These are phyloP conservation scores for Salisapilia sapeloensis DNA, from an alignment of 352 stramenopile species.

Conservation along the genomic window DNA sequence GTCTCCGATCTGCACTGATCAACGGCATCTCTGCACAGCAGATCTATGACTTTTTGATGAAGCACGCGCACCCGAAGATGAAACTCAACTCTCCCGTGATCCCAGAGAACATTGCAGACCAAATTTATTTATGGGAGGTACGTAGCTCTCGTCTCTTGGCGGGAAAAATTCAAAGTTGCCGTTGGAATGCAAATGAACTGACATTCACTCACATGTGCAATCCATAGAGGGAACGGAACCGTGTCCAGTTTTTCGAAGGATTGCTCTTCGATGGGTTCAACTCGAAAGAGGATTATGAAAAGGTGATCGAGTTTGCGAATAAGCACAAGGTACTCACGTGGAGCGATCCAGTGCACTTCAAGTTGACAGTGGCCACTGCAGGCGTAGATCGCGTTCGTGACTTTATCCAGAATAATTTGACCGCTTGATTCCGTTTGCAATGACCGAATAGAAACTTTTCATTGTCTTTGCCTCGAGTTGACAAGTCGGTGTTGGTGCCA, in stretches of 20 bases:
- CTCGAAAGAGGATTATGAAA: constrained; percentile 70
- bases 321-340: constrained; percentile 65
- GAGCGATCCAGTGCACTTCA: constrained; percentile 67
- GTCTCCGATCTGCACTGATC: constrained; percentile 74
- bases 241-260: constrained; percentile 64
- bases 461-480: too few species aligned
- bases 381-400: constrained; percentile 50
- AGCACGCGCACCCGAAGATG: constrained; percentile 77
- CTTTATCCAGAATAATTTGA: constrained; percentile 56
- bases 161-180: too few species aligned
- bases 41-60: constrained; percentile 86
- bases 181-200: too few species aligned
- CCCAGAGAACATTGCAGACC: constrained; percentile 81
- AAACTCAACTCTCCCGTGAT: constrained; percentile 52
- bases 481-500: too few species aligned
- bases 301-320: constrained; percentile 44
- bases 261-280: constrained; percentile 80
- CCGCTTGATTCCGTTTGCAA: too few species aligned
- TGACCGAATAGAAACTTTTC: too few species aligned
- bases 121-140: constrained; percentile 85
- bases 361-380: constrained; percentile 35
- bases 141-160: too few species aligned
- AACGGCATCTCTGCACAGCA: constrained; percentile 83
- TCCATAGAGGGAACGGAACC: constrained; percentile 59
- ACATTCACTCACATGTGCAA: too few species aligned